phyloP scores from a whole-genome alignment of 495 filamentous ascomycete species.

The Hyaloscypha bicolor region DNA sequence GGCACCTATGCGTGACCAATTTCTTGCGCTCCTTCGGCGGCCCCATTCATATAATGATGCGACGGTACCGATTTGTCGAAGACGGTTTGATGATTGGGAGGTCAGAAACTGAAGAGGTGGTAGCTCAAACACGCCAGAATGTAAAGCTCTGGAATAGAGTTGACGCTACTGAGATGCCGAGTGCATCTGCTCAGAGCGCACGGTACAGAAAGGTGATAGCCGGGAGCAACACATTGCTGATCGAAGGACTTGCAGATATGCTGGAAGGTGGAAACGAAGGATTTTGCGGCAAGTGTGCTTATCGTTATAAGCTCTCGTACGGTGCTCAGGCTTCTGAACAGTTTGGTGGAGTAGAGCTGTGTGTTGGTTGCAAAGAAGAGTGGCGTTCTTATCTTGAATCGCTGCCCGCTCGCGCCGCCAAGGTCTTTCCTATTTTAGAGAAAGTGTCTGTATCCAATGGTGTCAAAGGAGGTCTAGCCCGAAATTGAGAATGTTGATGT shows the following conservation, averaged over 20 bases:
- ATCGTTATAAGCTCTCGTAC: too few relatives aligned
- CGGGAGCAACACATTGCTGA: conserved; percentile 17
- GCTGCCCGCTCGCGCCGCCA: conserved; percentile 4
- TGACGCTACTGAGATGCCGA: neutral
- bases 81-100: neutral
- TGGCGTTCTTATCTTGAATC: neutral
- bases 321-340: too few relatives aligned
- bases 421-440: conserved; percentile 7
- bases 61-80: too few relatives aligned
- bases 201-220: conserved; percentile 7
- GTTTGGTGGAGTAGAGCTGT: too few relatives aligned
- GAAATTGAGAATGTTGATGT: too few relatives aligned
- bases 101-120: conserved; percentile 24
- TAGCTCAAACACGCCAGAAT: conserved; percentile 20
- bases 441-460: too few relatives aligned
- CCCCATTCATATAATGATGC: too few relatives aligned
- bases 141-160: conserved; percentile 32
- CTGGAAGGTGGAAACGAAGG: conserved; percentile 12
- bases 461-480: too few relatives aligned
- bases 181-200: too few relatives aligned
- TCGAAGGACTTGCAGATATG: conserved; percentile 24
- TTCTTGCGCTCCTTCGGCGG: too few relatives aligned
- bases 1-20: too few relatives aligned
- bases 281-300: neutral
- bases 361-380: neutral